These are phyloP conservation scores for Populus hybrid DNA, from an alignment of 441 rosid species.

Conservation along the genomic window DNA sequence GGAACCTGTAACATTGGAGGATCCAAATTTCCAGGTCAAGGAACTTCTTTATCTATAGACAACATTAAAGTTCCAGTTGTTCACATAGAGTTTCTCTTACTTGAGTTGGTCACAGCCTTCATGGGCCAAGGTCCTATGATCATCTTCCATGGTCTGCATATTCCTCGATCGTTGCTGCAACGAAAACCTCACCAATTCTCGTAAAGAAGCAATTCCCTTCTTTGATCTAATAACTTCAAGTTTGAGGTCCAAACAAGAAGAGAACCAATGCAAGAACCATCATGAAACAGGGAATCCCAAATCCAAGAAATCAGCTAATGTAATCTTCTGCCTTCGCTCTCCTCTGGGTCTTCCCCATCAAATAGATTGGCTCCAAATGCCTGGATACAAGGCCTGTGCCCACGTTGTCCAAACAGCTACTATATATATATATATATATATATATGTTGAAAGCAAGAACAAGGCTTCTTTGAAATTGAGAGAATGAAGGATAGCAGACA, in stretches of 20 bases:
- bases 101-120: constrained; percentile 31
- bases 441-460: no score
- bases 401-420: no score
- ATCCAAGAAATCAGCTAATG: constrained; percentile 22
- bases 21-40: not conserved
- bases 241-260: constrained; percentile 38
- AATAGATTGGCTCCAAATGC: no score
- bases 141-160: constrained; percentile 22
- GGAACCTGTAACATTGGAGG: constrained; percentile 20
- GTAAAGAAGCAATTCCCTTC: constrained; percentile 28
- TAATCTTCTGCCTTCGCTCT: no score
- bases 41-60: not conserved
- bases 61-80: not conserved
- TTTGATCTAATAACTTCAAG: constrained; percentile 23
- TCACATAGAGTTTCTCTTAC: constrained; percentile 18
- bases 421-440: no score
- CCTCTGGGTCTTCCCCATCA: no score
- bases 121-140: constrained; percentile 13
- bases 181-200: constrained; percentile 29
- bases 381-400: no score
- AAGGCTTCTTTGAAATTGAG: no score
- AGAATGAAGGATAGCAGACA: no score
- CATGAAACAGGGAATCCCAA: constrained; percentile 29
- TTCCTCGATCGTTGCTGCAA: constrained; percentile 18
- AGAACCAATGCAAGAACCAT: constrained; percentile 31